Evolutionary conservation across 2,329 filamentous ascomycete genomes (phyloP), one percentile per base, ranked within the genome.

Genomic region (Lasiodiplodia theobromae): DNA sequence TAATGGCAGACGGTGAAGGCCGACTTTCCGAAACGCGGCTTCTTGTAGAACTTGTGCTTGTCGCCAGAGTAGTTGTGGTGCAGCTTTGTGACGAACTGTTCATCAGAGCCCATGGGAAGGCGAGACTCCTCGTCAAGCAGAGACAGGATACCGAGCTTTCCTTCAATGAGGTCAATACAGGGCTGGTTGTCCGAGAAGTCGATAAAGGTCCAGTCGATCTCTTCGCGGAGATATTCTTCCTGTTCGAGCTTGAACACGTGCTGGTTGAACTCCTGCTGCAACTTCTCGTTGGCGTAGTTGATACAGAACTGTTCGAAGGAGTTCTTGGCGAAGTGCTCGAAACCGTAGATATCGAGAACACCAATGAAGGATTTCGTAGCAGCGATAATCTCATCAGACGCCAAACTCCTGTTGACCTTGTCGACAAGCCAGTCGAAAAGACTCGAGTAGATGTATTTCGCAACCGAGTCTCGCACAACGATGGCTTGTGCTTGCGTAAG

Each of bases 231-330:
- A 78, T 99, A 99, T 81, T 99, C 96, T 79, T 99, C 96, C 79
- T 99, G 96, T 80, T 99, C 96, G 25, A 99, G 88, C 81, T 98
- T 97, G 88, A 99, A 99, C 44, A 99, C 96, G 77, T 99, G 96
- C 79, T 96, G 93, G 82, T 99, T 99, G 86, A 99, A 99, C 79
- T 98, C 95, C 80, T 99, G 96, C 79, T 99, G 96, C 67, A 99
- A 85, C 82, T 99, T 99, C 82, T 99, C 96, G 81, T 99, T 99
- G 82, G 96, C 96, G 77, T 99, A 99, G 82, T 99, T 99, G 87
- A 99, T 99, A 83, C 96, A 99, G 82, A 99, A 99, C 80, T 99
- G 96, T 80, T 99, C 96, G 76, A 99, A 99, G 0, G 96, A 99
- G 84, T 99, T 99, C 86, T 97, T 98, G 71, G 96, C 95, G 77